Evolutionary conservation across 2,329 filamentous ascomycete genomes (phyloP).

Genomic region (Trichoderma semiorbis): DNA sequence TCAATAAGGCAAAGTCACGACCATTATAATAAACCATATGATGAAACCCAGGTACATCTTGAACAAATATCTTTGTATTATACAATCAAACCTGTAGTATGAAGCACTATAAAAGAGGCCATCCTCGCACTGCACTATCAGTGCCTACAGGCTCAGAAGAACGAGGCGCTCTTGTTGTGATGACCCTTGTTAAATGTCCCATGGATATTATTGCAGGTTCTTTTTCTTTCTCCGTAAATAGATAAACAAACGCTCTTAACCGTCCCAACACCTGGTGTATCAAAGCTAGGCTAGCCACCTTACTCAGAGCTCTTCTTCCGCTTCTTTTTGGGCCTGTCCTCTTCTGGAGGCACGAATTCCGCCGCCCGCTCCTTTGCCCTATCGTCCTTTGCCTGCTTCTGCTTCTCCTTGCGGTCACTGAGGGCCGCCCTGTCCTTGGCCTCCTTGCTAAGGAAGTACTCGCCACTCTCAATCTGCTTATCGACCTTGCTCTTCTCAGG

Average conservation of each 20-base stretch:
- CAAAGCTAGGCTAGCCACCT: conserved; percentile 3
- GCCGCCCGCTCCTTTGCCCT: conserved; percentile 80
- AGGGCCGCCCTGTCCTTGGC: conserved; percentile 81
- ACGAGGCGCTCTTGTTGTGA: background rate
- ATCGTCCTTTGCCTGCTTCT: conserved; percentile 82
- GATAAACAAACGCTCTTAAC: conserved; percentile 4
- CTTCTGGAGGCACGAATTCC: conserved; percentile 84
- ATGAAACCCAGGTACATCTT: background rate
- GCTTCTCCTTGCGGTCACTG: conserved; percentile 78
- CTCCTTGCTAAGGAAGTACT: conserved; percentile 92
- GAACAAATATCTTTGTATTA: background rate
- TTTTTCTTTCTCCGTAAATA: background rate
- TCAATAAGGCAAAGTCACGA: background rate
- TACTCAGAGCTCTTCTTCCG: conserved; percentile 51
- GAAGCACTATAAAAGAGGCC: background rate
- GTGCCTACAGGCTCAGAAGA: background rate
- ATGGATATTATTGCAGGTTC: background rate
- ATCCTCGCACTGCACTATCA: too few relatives aligned
- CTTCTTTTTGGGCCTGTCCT: conserved; percentile 64
- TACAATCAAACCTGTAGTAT: background rate
- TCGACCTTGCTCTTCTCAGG: conserved; percentile 99
- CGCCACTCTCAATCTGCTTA: conserved; percentile 93
- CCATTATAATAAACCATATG: background rate
- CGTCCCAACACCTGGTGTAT: conserved; percentile 8
- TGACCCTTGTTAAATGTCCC: background rate